A percentile compares a stretch with the other conserved stretches of the same genome.
phyloP scores from a whole-genome alignment of 495 filamentous ascomycete genomes.

The Penicillium longicatenatum region DNA sequence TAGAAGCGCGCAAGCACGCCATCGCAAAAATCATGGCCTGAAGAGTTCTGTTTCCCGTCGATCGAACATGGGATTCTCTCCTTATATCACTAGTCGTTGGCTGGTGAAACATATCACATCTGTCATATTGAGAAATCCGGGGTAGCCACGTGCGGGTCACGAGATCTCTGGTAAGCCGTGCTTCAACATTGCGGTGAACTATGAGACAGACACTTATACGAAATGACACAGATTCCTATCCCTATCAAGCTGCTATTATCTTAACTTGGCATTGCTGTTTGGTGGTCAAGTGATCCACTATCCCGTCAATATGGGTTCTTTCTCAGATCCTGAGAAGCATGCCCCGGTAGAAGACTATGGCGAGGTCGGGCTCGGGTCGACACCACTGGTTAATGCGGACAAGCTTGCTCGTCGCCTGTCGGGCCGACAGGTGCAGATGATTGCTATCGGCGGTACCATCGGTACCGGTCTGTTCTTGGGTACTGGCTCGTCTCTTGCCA shows the following conservation, averaged over 20 bases:
- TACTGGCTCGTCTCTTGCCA: conserved; percentile 58
- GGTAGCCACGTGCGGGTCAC: conserved; percentile 17
- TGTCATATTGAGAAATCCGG: conserved; percentile 2
- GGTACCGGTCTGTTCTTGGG: conserved; percentile 68
- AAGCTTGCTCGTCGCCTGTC: conserved; percentile 40
- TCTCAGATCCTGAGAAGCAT: conserved; percentile 31
- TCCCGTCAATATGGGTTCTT: conserved; percentile 11
- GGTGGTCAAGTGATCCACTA: neutral
- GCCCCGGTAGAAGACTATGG: conserved; percentile 13
- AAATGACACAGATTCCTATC: neutral
- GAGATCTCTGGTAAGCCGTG: conserved; percentile 8
- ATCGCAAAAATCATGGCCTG: conserved; percentile 11
- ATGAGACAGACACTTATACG: conserved; percentile 1
- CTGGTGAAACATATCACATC: neutral
- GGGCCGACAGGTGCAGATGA: conserved; percentile 61
- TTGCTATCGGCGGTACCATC: conserved; percentile 64
- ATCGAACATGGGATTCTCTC: neutral
- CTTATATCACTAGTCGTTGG: conserved; percentile 1
- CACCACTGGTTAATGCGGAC: conserved; percentile 30
- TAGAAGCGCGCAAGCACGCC: conserved; percentile 20
- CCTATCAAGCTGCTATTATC: neutral
- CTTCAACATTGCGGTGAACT: neutral
- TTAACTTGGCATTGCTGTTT: neutral
- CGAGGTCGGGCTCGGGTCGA: conserved; percentile 4
- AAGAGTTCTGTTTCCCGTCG: conserved; percentile 1